A percentile compares a stretch with the other conserved stretches of the same genome.
Evolutionary conservation across 169 alveolate genomes (phyloP).

Genomic region (Eimeria maxima): DNA sequence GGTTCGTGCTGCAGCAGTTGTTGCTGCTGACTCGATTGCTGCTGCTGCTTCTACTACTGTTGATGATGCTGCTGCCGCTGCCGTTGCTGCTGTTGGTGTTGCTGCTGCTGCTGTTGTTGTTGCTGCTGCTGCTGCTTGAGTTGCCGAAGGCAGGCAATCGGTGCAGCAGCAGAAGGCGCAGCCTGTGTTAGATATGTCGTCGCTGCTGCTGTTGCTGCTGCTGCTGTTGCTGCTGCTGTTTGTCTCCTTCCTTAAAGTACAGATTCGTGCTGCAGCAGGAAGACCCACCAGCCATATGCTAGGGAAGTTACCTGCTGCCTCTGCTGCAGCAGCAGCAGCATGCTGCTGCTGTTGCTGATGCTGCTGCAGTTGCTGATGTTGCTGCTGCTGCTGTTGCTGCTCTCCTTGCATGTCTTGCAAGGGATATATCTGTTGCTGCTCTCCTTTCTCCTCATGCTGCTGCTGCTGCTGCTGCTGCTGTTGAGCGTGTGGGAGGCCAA

Average conservation of each 20-base stretch:
- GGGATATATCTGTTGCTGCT: background rate
- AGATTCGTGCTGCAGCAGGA: background rate
- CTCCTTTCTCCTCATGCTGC: background rate
- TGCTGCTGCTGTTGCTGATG: background rate
- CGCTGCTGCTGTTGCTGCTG: background rate
- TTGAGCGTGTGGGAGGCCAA: no score
- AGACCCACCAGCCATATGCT: background rate
- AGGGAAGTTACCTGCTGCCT: background rate
- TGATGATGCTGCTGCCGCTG: background rate
- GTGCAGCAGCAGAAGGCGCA: no score
- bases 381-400: background rate
- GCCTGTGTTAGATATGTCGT: no score
- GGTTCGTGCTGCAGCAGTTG: no score
- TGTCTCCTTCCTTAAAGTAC: background rate
- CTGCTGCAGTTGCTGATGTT: background rate
- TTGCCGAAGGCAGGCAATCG: no score
- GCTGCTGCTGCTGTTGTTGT: conserved; percentile 1
- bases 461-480: background rate
- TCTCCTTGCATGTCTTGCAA: background rate
- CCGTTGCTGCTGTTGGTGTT: background rate
- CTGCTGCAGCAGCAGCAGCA: no score
- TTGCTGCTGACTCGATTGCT: no score
- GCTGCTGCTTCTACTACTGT: conserved; percentile 17
- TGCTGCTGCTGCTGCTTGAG: conserved; percentile 46
- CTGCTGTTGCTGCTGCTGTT: conserved; percentile 10